phyloP scores from a whole-genome alignment of 2,329 filamentous ascomycete genomes.

The Fusarium cicatricum region DNA sequence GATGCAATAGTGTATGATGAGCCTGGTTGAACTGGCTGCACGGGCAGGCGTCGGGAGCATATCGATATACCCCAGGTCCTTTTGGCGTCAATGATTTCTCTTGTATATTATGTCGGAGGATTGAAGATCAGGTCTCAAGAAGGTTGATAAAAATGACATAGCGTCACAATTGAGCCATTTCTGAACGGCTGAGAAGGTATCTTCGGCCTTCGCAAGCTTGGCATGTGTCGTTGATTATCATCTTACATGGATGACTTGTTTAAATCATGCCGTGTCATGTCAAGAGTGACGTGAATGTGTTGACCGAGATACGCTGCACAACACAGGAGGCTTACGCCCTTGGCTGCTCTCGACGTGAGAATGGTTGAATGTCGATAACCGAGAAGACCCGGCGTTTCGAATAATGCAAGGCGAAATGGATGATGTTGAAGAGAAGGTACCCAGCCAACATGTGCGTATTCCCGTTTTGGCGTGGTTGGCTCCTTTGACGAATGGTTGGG shows the following conservation, averaged over 20 bases:
- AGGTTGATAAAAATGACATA: not conserved
- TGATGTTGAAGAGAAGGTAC: not conserved
- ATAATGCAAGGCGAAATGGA: not conserved
- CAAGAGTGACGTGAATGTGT: not conserved
- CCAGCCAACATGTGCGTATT: not conserved
- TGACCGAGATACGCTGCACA: not conserved
- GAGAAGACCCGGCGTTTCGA: not conserved
- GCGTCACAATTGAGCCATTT: not conserved
- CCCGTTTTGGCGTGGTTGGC: not conserved
- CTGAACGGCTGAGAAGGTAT: not conserved
- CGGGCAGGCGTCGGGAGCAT: conserved; percentile 26
- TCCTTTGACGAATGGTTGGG: not conserved
- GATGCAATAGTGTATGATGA: conserved; percentile 14
- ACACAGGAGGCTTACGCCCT: not conserved
- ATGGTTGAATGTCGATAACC: not conserved
- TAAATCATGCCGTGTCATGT: not conserved
- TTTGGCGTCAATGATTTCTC: not conserved
- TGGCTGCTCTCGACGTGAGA: not conserved
- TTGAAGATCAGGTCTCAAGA: not conserved
- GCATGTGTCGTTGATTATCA: not conserved
- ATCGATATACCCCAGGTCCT: conserved; percentile 30
- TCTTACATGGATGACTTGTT: not conserved
- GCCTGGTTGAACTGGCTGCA: not conserved
- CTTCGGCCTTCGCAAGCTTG: not conserved
- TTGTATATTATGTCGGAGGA: not conserved